Percentiles rank a stretch among this genome's conserved stretches.
Conservation (phyloP, 345 rosid genomes). For the thale cress (Arabidopsis thaliana) region TAIR10.1 NC_003074.8:1427501-1428000, state of each 20-base stretch:
- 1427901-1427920: neutral
- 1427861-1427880: neutral
- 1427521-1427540: too few species aligned
- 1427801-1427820: neutral
- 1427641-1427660: neutral
- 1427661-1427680: slow-evolving; percentile 21
- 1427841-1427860: too few species aligned
- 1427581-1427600: too few species aligned
- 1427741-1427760: neutral
- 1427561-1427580: neutral
- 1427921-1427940: neutral
- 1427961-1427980: neutral
- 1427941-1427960: neutral
- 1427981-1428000: neutral
- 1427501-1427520: neutral
- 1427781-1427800: neutral
- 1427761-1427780: neutral
- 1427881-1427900: slow-evolving; percentile 29
- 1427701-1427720: neutral
- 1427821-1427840: neutral
- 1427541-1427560: neutral
- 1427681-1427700: too few species aligned
- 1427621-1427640: neutral
- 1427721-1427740: neutral
- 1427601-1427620: too few species aligned